Conservation (phyloP, 345 rosid genomes). For the Noccaea caerulescens region DNA sequence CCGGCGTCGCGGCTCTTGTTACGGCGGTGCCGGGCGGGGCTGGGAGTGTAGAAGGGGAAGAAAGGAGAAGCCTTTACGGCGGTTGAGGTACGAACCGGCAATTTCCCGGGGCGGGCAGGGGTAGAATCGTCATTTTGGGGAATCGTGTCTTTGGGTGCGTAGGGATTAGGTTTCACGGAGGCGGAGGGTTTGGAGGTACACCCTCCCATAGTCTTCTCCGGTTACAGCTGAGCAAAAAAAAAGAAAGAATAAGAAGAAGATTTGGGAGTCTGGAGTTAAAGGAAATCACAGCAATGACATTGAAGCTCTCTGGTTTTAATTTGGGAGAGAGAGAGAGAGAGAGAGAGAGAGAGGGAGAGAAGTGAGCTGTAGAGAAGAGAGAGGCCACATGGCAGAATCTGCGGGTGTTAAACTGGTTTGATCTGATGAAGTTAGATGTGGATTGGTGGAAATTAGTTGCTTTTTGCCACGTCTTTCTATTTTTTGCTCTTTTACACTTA, state of each 20-base stretch:
- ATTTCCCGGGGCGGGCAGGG: constrained; percentile 43
- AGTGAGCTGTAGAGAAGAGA: constrained; percentile 47
- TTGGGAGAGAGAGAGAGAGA: constrained; percentile 9
- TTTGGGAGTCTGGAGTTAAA: constrained; percentile 29
- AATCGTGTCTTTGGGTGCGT: constrained; percentile 48
- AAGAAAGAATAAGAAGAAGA: constrained; percentile 27
- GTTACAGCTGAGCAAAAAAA: neutral
- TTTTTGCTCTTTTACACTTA: constrained; percentile 1
- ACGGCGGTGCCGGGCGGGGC: constrained; percentile 61
- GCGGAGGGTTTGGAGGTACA: constrained; percentile 70
- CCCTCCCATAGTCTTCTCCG: constrained; percentile 57
- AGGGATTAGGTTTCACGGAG: constrained; percentile 67
- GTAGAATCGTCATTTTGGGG: constrained; percentile 44
- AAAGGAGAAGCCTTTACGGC: constrained; percentile 50
- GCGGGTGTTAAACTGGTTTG: constrained; percentile 37
- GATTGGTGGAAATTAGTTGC: constrained; percentile 42
- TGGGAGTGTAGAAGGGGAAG: constrained; percentile 66
- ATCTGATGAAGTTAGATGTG: constrained; percentile 40
- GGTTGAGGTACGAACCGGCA: constrained; percentile 38
- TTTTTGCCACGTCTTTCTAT: constrained; percentile 44
- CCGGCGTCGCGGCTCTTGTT: constrained; percentile 55
- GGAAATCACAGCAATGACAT: constrained; percentile 47
- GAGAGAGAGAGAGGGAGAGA: constrained; percentile 25
- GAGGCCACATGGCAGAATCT: constrained; percentile 50
- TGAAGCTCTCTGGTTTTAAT: constrained; percentile 32